Evolutionary conservation across 345 rosid species (phyloP).

Genomic region (Xanthoceras sorbifolium): DNA sequence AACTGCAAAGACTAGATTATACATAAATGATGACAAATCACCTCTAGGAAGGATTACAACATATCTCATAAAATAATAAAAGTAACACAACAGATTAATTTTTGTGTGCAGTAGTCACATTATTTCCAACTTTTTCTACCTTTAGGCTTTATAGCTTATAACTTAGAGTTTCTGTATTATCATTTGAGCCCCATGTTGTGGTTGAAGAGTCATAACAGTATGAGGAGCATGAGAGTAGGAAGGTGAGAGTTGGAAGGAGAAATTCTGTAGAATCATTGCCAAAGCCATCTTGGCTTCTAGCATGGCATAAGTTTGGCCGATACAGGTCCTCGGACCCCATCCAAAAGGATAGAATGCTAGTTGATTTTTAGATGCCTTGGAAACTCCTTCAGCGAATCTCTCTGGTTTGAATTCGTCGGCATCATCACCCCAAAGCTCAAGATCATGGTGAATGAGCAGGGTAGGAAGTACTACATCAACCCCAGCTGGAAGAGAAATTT

Average conservation of each 20-base stretch:
- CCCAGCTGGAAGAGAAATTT: slow-evolving; percentile 39
- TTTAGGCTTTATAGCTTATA: background rate
- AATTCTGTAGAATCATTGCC: slow-evolving; percentile 52
- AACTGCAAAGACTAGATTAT: background rate
- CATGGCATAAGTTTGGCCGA: slow-evolving; percentile 47
- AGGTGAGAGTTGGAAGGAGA: slow-evolving; percentile 46
- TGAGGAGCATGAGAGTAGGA: slow-evolving; percentile 56
- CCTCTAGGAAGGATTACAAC: background rate
- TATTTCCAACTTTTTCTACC: background rate
- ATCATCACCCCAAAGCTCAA: slow-evolving; percentile 45
- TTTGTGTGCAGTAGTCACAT: slow-evolving; percentile 3
- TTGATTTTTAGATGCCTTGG: slow-evolving; percentile 40
- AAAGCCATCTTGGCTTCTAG: slow-evolving; percentile 61
- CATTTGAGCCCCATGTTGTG: slow-evolving; percentile 57
- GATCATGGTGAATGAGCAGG: slow-evolving; percentile 44
- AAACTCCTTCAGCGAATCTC: slow-evolving; percentile 46
- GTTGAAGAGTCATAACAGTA: slow-evolving; percentile 49
- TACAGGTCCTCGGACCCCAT: slow-evolving; percentile 50
- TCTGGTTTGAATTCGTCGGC: slow-evolving; percentile 44
- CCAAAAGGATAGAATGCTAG: slow-evolving; percentile 38
- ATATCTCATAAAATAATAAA: background rate
- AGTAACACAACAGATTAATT: background rate
- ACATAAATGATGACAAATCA: background rate
- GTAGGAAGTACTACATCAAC: slow-evolving; percentile 39
- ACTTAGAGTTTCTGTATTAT: slow-evolving; percentile 30